These are phyloP conservation scores for Linanthus parryae DNA, from an alignment of 148 eudicot species.

Conservation along the genomic window DNA sequence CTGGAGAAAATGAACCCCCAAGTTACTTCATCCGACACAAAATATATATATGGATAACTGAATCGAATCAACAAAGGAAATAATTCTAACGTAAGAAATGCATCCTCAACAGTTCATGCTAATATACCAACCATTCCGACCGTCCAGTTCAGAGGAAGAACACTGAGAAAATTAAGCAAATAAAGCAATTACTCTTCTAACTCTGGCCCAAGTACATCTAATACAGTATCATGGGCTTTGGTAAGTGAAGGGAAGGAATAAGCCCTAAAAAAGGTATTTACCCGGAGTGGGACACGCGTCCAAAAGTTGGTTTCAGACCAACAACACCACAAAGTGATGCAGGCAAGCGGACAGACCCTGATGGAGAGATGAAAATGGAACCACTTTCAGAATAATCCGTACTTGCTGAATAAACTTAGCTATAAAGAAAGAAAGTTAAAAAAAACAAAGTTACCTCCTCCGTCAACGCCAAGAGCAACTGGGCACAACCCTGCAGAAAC, in stretches of 20 bases:
- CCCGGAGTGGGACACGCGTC: slow-evolving; percentile 89
- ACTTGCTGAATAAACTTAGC: no score
- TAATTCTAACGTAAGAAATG: slow-evolving; percentile 62
- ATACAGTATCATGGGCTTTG: neutral
- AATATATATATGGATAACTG: neutral
- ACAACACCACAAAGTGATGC: slow-evolving; percentile 97
- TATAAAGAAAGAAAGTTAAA: no score
- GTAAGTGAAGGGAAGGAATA: neutral
- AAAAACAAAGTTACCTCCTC: slow-evolving; percentile 64
- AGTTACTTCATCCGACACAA: no score
- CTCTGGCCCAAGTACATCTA: neutral
- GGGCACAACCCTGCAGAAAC: slow-evolving; percentile 98
- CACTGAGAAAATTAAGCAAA: slow-evolving; percentile 33
- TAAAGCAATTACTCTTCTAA: neutral
- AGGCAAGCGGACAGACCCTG: slow-evolving; percentile 93
- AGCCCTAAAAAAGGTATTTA: slow-evolving; percentile 15
- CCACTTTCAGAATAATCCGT: neutral
- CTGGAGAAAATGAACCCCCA: no score
- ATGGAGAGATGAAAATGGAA: slow-evolving; percentile 7
- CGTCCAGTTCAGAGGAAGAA: slow-evolving; percentile 91
- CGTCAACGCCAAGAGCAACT: slow-evolving; percentile 93
- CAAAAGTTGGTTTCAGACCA: slow-evolving; percentile 93
- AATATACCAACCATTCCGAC: slow-evolving; percentile 95
- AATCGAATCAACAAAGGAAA: neutral
- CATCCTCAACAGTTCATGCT: slow-evolving; percentile 87